Evolutionary conservation across 2,329 filamentous ascomycete genomes (phyloP).

Genomic region (Ophiostoma australiae): DNA sequence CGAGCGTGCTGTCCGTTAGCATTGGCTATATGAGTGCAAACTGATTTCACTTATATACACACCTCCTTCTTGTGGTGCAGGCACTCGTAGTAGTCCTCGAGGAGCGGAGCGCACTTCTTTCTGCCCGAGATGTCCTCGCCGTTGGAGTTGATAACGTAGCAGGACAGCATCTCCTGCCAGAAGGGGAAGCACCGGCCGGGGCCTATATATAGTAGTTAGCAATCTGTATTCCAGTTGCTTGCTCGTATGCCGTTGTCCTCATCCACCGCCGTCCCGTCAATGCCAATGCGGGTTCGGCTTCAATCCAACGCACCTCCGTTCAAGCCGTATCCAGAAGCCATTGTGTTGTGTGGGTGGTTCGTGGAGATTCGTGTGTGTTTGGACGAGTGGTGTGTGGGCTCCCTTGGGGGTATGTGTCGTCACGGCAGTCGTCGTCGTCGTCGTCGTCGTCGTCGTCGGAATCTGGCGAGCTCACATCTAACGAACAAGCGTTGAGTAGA

Average conservation of each 20-base stretch:
- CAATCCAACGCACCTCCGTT: slow-evolving; percentile 60
- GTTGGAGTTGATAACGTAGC: slow-evolving; percentile 91
- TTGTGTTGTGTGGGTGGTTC: slow-evolving; percentile 34
- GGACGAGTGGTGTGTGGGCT: slow-evolving; percentile 11
- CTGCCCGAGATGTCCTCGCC: slow-evolving; percentile 74
- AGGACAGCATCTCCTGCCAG: slow-evolving; percentile 98
- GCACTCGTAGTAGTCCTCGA: slow-evolving; percentile 99
- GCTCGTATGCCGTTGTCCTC: neutral
- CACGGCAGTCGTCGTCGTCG: slow-evolving; percentile 5
- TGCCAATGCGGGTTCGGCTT: neutral
- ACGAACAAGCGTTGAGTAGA: slow-evolving; percentile 10
- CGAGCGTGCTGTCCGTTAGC: slow-evolving; percentile 60
- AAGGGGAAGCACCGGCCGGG: slow-evolving; percentile 89
- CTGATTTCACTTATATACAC: slow-evolving; percentile 21
- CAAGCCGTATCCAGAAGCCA: slow-evolving; percentile 81
- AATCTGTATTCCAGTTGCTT: slow-evolving; percentile 7
- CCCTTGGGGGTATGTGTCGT: neutral
- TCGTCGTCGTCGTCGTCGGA: slow-evolving; percentile 6
- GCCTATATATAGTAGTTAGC: slow-evolving; percentile 38
- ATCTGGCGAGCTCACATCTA: slow-evolving; percentile 6
- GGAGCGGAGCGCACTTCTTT: slow-evolving; percentile 75
- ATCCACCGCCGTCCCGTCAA: neutral
- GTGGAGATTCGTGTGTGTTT: neutral
- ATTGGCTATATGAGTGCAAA: neutral
- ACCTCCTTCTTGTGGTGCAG: slow-evolving; percentile 99